Evolutionary conservation across 2,329 filamentous ascomycete species (phyloP).

Genomic region (Apiospora hydei): DNA sequence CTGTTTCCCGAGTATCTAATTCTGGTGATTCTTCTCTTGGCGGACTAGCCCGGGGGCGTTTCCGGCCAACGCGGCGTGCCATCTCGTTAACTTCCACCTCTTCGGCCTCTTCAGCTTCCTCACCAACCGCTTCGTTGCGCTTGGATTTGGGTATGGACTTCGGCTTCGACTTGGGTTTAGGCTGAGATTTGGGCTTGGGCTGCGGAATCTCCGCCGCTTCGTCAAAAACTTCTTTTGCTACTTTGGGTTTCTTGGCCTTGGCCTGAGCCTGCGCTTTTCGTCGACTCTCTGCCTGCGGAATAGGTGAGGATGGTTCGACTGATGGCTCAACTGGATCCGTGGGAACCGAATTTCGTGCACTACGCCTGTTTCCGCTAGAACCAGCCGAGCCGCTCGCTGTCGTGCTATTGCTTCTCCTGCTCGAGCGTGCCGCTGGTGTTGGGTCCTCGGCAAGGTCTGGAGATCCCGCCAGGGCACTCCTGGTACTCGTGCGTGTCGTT

Average conservation of each 20-base stretch:
- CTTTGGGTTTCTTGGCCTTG: conserved; percentile 21
- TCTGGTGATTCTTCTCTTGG: conserved; percentile 50
- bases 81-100: conserved; percentile 53
- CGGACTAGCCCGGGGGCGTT: conserved; percentile 49
- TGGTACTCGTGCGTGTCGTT: conserved; percentile 34
- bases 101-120: conserved; percentile 44
- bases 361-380: conserved; percentile 35
- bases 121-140: conserved; percentile 25
- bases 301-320: conserved; percentile 39
- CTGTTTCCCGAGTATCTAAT: conserved; percentile 45
- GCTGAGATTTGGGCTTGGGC: conserved; percentile 26
- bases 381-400: conserved; percentile 33
- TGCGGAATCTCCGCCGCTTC: conserved; percentile 28
- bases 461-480: conserved; percentile 30
- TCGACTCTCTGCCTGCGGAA: conserved; percentile 28
- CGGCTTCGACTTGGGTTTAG: conserved; percentile 25
- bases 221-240: conserved; percentile 34
- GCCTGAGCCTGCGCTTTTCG: conserved; percentile 26
- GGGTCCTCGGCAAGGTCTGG: conserved; percentile 31
- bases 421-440: conserved; percentile 32
- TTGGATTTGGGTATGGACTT: conserved; percentile 17
- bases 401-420: conserved; percentile 35
- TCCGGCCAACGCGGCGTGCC: conserved; percentile 50
- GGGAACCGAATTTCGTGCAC: conserved; percentile 30
- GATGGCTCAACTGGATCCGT: conserved; percentile 25